phyloP scores from a whole-genome alignment of 495 filamentous ascomycete species.

The Penicillium atrosanguineum region DNA sequence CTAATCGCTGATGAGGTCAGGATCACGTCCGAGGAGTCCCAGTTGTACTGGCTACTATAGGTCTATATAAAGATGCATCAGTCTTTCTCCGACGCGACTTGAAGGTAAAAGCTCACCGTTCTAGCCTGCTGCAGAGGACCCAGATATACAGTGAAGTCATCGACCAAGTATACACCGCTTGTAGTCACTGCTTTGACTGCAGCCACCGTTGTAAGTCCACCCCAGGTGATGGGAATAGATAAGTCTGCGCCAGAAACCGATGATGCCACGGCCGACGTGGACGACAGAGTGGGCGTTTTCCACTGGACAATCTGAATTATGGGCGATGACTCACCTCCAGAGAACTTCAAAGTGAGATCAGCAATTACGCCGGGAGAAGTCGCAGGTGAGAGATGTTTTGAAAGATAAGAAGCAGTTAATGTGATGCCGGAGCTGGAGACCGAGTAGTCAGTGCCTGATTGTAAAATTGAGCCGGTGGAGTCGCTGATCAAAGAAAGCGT shows the following conservation, averaged over 20 bases:
- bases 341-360: slow-evolving; percentile 53
- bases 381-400: slow-evolving; percentile 35
- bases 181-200: slow-evolving; percentile 52
- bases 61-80: slow-evolving; percentile 23
- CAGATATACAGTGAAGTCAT: slow-evolving; percentile 57
- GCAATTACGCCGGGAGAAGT: slow-evolving; percentile 43
- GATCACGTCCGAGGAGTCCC: slow-evolving; percentile 42
- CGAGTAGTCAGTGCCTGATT: slow-evolving; percentile 43
- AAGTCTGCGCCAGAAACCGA: slow-evolving; percentile 43
- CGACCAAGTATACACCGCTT: slow-evolving; percentile 50
- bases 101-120: slow-evolving; percentile 29
- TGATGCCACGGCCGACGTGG: slow-evolving; percentile 38
- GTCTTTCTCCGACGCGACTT: not conserved
- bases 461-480: slow-evolving; percentile 31
- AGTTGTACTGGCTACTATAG: slow-evolving; percentile 51
- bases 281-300: slow-evolving; percentile 40
- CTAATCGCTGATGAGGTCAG: slow-evolving; percentile 41
- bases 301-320: slow-evolving; percentile 50
- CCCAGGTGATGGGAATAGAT: slow-evolving; percentile 51
- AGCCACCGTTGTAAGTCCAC: slow-evolving; percentile 45
- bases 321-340: slow-evolving; percentile 41
- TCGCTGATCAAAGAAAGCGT: slow-evolving; percentile 44
- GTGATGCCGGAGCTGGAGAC: slow-evolving; percentile 44
- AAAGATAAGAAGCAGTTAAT: slow-evolving; percentile 47
- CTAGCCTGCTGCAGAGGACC: slow-evolving; percentile 53